These are phyloP conservation scores for Ampelomyces quisqualis DNA, from an alignment of 2,329 filamentous ascomycete species.

Conservation along the genomic window DNA sequence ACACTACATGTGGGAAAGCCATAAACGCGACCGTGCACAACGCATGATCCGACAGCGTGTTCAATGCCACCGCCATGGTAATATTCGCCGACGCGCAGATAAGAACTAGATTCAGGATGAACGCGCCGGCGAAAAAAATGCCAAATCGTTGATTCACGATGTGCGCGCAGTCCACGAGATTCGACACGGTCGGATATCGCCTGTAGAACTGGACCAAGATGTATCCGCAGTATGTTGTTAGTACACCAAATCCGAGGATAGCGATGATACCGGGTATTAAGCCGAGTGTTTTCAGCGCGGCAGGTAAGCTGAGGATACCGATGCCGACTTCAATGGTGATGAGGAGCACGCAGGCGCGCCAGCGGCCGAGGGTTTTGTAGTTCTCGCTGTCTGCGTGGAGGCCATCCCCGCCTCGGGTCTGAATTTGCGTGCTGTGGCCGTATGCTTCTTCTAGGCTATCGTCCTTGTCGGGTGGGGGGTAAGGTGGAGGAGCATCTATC, in stretches of 20 bases:
- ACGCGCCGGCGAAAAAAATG: slow-evolving; percentile 25
- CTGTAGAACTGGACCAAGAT: slow-evolving; percentile 31
- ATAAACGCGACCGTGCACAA: slow-evolving; percentile 66
- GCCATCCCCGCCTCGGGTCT: slow-evolving; percentile 27
- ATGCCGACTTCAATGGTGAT: slow-evolving; percentile 38
- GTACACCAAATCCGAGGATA: slow-evolving; percentile 28
- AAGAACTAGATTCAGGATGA: slow-evolving; percentile 31
- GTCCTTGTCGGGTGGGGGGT: slow-evolving; percentile 21
- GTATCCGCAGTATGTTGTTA: slow-evolving; percentile 32
- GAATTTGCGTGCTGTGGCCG: slow-evolving; percentile 27
- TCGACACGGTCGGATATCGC: slow-evolving; percentile 31
- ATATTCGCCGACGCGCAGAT: slow-evolving; percentile 34
- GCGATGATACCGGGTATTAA: slow-evolving; percentile 35
- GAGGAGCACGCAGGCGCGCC: slow-evolving; percentile 32
- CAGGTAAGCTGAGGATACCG: slow-evolving; percentile 31
- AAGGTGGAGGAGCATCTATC: slow-evolving; percentile 15
- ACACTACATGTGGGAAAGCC: slow-evolving; percentile 60
- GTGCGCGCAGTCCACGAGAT: slow-evolving; percentile 31
- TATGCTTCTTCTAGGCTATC: slow-evolving; percentile 23
- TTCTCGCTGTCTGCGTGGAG: slow-evolving; percentile 20
- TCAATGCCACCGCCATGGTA: slow-evolving; percentile 59
- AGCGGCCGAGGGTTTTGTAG: slow-evolving; percentile 30
- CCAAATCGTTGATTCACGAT: slow-evolving; percentile 21
- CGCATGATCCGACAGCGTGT: slow-evolving; percentile 61
- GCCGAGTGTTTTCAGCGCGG: slow-evolving; percentile 31